Evolutionary conservation across 2,329 filamentous ascomycete species (phyloP).

Genomic region (Diplodia sapinea): DNA sequence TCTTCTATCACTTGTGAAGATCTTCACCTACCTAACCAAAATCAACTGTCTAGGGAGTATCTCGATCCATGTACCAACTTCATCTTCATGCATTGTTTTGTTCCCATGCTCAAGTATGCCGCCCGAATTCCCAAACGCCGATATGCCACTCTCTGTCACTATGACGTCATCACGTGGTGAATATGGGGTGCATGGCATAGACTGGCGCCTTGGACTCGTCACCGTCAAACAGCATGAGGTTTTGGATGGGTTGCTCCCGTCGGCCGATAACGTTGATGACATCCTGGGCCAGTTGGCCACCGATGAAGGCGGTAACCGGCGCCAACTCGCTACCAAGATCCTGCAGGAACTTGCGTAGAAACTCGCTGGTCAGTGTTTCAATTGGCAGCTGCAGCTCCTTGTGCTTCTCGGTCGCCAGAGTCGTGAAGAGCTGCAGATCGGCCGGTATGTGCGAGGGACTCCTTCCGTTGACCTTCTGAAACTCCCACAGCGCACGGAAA

Average conservation of each 20-base stretch:
- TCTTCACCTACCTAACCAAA: background rate
- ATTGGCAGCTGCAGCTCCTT: slow-evolving; percentile 62
- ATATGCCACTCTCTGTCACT: background rate
- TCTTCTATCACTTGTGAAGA: background rate
- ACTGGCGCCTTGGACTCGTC: slow-evolving; percentile 77
- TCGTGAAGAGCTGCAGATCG: slow-evolving; percentile 78
- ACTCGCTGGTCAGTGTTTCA: slow-evolving; percentile 59
- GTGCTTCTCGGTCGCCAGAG: slow-evolving; percentile 77
- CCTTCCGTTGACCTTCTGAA: slow-evolving; percentile 60
- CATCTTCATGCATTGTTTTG: no score
- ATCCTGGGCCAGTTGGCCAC: slow-evolving; percentile 90
- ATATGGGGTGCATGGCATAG: slow-evolving; percentile 78
- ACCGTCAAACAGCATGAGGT: slow-evolving; percentile 90
- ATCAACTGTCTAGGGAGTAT: slow-evolving; percentile 18
- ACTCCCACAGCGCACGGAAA: slow-evolving; percentile 89
- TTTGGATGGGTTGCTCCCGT: slow-evolving; percentile 93
- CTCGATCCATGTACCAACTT: background rate
- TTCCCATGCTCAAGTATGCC: background rate
- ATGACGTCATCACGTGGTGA: slow-evolving; percentile 37
- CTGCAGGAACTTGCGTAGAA: slow-evolving; percentile 83
- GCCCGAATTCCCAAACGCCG: slow-evolving; percentile 12
- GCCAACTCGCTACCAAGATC: slow-evolving; percentile 84
- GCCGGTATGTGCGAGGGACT: slow-evolving; percentile 57
- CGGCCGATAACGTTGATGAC: slow-evolving; percentile 94
- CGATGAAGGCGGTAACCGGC: slow-evolving; percentile 86